phyloP scores from a whole-genome alignment of 257 asterid genomes.

The Solanum tarapatanum region DNA sequence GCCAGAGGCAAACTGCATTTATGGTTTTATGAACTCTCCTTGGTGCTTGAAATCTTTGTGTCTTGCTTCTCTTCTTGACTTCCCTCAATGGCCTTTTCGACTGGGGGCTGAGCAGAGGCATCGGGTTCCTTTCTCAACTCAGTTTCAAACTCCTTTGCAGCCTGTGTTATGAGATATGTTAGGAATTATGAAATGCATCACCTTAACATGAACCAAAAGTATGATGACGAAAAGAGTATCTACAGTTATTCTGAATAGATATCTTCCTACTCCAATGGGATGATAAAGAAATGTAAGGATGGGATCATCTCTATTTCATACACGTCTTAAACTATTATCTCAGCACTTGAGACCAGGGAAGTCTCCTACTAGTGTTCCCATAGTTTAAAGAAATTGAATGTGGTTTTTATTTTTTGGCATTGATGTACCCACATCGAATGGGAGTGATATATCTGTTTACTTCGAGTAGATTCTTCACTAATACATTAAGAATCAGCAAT shows the following conservation, averaged over 20 bases:
- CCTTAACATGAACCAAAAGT: neutral
- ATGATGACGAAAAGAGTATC: neutral
- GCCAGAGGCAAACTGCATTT: neutral
- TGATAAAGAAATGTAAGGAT: no score
- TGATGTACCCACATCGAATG: neutral
- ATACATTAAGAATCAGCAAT: neutral
- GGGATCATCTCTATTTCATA: neutral
- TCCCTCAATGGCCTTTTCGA: conserved; percentile 14
- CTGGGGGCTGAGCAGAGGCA: conserved; percentile 26
- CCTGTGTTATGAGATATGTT: conserved; percentile 23
- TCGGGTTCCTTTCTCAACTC: conserved; percentile 64
- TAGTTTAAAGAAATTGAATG: neutral
- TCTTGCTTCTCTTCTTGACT: conserved; percentile 41
- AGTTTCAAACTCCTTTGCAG: conserved; percentile 84
- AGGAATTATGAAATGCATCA: neutral
- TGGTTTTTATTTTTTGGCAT: neutral
- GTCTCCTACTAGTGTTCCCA: neutral
- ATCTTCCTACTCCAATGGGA: neutral
- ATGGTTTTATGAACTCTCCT: conserved; percentile 30
- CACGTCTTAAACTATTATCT: neutral
- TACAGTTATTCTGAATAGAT: neutral
- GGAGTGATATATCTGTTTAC: neutral
- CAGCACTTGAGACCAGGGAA: neutral
- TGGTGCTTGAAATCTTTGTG: conserved; percentile 28
- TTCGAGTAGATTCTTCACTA: neutral